Evolutionary conservation across 2,329 filamentous ascomycete species (phyloP).

Genomic region (Catunica adiposa): DNA sequence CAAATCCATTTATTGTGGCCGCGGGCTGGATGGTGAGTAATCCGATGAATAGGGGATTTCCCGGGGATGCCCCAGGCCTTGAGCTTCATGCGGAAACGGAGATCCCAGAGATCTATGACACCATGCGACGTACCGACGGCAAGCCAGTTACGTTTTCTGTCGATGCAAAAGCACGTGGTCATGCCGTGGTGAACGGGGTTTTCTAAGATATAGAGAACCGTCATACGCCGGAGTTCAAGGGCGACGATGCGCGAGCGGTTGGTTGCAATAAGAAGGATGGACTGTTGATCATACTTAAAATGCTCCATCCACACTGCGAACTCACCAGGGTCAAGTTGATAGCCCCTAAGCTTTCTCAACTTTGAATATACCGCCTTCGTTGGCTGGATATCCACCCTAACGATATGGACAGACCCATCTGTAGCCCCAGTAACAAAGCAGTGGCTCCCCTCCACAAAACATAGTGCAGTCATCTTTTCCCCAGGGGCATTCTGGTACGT

Average conservation of each 20-base stretch:
- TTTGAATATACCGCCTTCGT: constrained; percentile 53
- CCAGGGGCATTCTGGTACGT: constrained; percentile 62
- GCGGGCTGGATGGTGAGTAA: constrained; percentile 62
- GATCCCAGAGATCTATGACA: constrained; percentile 84
- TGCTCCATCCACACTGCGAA: constrained; percentile 84
- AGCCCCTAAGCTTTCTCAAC: constrained; percentile 58
- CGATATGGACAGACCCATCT: constrained; percentile 78
- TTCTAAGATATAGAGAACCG: constrained; percentile 57
- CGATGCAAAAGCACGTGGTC: constrained; percentile 79
- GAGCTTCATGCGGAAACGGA: constrained; percentile 79
- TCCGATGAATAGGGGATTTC: constrained; percentile 60
- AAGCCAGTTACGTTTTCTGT: constrained; percentile 76
- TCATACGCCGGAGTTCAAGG: constrained; percentile 78
- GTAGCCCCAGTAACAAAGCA: constrained; percentile 81
- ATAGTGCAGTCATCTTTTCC: constrained; percentile 61
- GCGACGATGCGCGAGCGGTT: constrained; percentile 70
- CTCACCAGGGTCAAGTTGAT: constrained; percentile 58
- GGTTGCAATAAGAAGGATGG: constrained; percentile 73
- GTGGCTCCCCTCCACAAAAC: constrained; percentile 87
- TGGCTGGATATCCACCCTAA: constrained; percentile 46
- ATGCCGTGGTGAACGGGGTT: constrained; percentile 87
- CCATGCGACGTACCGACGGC: constrained; percentile 84
- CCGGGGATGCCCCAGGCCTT: constrained; percentile 79
- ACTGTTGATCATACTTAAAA: constrained; percentile 63
- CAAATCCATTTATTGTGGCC: constrained; percentile 73